These are phyloP conservation scores for Thielaviopsis ethacetica DNA, from an alignment of 2,329 filamentous ascomycete genomes.

Conservation along the genomic window DNA sequence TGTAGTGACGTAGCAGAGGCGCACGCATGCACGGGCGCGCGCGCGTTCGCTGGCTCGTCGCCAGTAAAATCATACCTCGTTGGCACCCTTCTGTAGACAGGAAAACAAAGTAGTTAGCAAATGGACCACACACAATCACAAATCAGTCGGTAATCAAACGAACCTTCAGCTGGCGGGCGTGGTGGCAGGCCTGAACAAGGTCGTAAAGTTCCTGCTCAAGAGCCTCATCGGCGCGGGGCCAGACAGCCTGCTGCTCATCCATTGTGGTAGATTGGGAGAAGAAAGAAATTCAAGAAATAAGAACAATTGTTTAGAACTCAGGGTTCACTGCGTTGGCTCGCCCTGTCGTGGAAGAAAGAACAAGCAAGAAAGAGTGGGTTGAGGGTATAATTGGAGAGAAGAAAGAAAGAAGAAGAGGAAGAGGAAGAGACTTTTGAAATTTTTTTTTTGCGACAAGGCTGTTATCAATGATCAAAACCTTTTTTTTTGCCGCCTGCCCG, in stretches of 20 bases:
- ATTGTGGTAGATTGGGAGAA: conserved; percentile 3
- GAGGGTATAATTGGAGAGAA: conserved; percentile 9
- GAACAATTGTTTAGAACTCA: conserved; percentile 22
- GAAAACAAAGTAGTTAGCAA: not conserved
- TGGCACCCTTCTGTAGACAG: conserved; percentile 51
- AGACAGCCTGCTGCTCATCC: conserved; percentile 28
- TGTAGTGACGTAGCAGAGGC: too few relatives aligned
- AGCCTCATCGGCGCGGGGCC: conserved; percentile 56
- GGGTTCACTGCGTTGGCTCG: conserved; percentile 48
- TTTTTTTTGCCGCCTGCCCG: conserved; percentile 10
- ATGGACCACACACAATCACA: too few relatives aligned
- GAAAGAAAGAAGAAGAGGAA: not conserved
- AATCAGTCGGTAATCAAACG: not conserved
- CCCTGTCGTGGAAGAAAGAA: conserved; percentile 24
- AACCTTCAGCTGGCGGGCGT: conserved; percentile 56
- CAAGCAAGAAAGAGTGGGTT: conserved; percentile 11
- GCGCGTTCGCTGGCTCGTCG: not conserved
- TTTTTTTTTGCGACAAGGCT: conserved; percentile 10
- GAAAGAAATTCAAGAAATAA: not conserved
- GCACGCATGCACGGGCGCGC: too few relatives aligned
- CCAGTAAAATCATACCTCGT: conserved; percentile 34
- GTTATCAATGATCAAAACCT: conserved; percentile 14
- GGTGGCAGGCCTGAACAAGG: conserved; percentile 54
- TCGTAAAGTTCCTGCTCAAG: conserved; percentile 72
- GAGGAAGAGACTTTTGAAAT: conserved; percentile 12